A percentile compares a stretch with the other conserved stretches of the same genome.
These are phyloP conservation scores for Xenosphaeropsis pyriputrescens DNA, from an alignment of 2,329 filamentous ascomycete genomes.

Conservation along the genomic window DNA sequence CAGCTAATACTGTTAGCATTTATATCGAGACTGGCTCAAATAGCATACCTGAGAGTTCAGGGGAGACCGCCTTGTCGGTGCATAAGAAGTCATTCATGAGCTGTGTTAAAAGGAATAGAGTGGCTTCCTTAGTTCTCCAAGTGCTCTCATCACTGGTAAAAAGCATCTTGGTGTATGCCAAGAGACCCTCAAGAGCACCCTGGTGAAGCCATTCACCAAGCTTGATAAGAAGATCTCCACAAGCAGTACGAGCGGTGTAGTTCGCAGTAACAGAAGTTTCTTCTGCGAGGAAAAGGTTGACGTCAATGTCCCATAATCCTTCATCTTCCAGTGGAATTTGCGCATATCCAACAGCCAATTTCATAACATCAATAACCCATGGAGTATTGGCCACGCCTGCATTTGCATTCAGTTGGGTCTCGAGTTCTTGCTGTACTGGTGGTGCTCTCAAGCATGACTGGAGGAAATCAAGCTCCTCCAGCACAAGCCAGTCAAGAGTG, in stretches of 20 bases:
- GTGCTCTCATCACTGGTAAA: slow-evolving; percentile 41
- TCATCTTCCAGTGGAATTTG: slow-evolving; percentile 89
- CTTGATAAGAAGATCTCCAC: slow-evolving; percentile 84
- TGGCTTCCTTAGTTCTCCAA: slow-evolving; percentile 60
- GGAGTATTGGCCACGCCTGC: slow-evolving; percentile 46
- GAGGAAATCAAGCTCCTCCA: slow-evolving; percentile 91
- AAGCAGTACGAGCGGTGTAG: slow-evolving; percentile 87
- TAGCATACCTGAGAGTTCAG: slow-evolving; percentile 30
- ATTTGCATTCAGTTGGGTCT: slow-evolving; percentile 54
- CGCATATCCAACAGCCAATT: slow-evolving; percentile 69
- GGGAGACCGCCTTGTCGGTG: slow-evolving; percentile 53
- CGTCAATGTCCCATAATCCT: slow-evolving; percentile 90
- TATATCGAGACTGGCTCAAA: too few relatives aligned
- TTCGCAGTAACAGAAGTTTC: slow-evolving; percentile 91
- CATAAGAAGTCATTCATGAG: slow-evolving; percentile 74
- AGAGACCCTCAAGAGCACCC: slow-evolving; percentile 63
- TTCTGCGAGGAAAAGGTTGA: slow-evolving; percentile 88
- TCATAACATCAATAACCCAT: slow-evolving; percentile 83
- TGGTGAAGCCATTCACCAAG: slow-evolving; percentile 77
- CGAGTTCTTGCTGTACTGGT: slow-evolving; percentile 79
- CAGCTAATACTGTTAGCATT: slow-evolving; percentile 26
- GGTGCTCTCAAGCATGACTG: slow-evolving; percentile 81
- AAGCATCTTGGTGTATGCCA: slow-evolving; percentile 59
- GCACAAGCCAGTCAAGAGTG: slow-evolving; percentile 80
- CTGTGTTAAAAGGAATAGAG: slow-evolving; percentile 75